Evolutionary conservation across 345 rosid species (phyloP).

Genomic region (Draba incana): DNA sequence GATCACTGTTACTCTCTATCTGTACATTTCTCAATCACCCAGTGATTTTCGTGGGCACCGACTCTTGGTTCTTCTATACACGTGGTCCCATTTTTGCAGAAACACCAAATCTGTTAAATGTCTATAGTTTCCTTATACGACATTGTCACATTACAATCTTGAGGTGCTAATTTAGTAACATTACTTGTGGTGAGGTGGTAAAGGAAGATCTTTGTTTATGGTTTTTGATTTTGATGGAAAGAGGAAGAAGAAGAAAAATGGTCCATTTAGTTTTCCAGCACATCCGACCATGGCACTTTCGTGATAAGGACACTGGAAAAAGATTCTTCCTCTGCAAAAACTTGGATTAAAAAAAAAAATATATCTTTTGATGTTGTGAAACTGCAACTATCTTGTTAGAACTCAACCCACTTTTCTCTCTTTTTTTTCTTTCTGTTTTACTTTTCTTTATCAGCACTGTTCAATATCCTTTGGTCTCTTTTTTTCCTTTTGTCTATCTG

Average conservation of each 20-base stretch:
- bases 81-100: conserved; percentile 55
- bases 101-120: conserved; percentile 52
- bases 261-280: conserved; percentile 48
- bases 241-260: conserved; percentile 18
- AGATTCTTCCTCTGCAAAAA: conserved; percentile 30
- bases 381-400: conserved; percentile 34
- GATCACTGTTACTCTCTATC: conserved; percentile 30
- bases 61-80: conserved; percentile 56
- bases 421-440: conserved; percentile 2
- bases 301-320: conserved; percentile 56
- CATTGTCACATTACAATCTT: too few species aligned
- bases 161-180: neutral
- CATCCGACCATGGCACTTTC: conserved; percentile 64
- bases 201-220: conserved; percentile 23
- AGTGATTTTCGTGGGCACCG: conserved; percentile 44
- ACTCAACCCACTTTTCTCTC: conserved; percentile 30
- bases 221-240: conserved; percentile 25
- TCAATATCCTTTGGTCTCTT: conserved; percentile 48
- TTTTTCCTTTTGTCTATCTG: conserved; percentile 42
- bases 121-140: conserved; percentile 34
- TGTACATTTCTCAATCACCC: neutral
- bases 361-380: conserved; percentile 11
- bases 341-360: neutral
- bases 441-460: conserved; percentile 33
- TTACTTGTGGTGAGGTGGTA: conserved; percentile 3